Evolutionary conservation across 495 filamentous ascomycete species (phyloP).

Genomic region (Amniculicola lignicola): DNA sequence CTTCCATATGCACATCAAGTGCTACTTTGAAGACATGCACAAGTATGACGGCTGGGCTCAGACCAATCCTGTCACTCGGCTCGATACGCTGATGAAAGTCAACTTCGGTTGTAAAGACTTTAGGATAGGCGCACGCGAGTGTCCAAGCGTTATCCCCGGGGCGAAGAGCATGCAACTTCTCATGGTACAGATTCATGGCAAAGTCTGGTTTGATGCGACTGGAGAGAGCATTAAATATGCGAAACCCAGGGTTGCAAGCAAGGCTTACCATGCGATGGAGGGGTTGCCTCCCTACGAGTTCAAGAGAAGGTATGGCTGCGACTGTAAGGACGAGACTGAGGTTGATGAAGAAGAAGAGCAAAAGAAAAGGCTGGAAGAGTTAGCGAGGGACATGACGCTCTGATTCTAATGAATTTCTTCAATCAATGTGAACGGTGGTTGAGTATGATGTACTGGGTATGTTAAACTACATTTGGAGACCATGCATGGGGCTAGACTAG

Average conservation of each 20-base stretch:
- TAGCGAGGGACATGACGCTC: no score
- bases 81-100: slow-evolving; percentile 51
- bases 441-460: no score
- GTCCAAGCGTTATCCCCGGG: slow-evolving; percentile 47
- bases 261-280: slow-evolving; percentile 58
- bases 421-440: no score
- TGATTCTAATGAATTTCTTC: no score
- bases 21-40: slow-evolving; percentile 83
- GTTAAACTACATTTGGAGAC: no score
- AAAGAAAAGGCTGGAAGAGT: no score
- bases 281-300: slow-evolving; percentile 59
- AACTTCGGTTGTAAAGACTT: slow-evolving; percentile 55
- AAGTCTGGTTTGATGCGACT: slow-evolving; percentile 59
- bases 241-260: slow-evolving; percentile 68
- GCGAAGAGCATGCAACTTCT: slow-evolving; percentile 55
- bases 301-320: slow-evolving; percentile 57
- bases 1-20: slow-evolving; percentile 66
- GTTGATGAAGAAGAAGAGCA: neutral
- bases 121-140: slow-evolving; percentile 52
- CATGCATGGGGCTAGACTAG: no score
- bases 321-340: slow-evolving; percentile 46
- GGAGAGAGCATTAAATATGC: slow-evolving; percentile 66
- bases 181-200: slow-evolving; percentile 72
- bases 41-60: slow-evolving; percentile 87
- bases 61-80: slow-evolving; percentile 70